phyloP scores from a whole-genome alignment of 768 basidiomycete genomes.

The Lentinula raphanica region DNA sequence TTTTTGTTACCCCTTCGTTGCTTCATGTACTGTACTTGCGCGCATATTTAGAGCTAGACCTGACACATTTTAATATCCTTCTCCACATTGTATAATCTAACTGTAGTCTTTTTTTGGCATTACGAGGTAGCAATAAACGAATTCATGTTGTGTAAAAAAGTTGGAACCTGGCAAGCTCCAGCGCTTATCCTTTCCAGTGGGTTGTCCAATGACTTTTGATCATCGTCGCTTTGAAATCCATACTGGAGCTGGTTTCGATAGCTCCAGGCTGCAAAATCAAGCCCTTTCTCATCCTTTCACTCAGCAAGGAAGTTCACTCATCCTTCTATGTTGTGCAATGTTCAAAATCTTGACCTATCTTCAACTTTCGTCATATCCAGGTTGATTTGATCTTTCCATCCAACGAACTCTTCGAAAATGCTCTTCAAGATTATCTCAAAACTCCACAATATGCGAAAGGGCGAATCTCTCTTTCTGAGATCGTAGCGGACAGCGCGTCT shows the following conservation, averaged over 20 bases:
- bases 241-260: constrained; percentile 6
- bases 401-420: constrained; percentile 28
- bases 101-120: constrained; percentile 10
- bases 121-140: constrained; percentile 2
- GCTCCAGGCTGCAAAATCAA: constrained; percentile 26
- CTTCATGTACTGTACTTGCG: not conserved
- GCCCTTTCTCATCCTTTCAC: constrained; percentile 45
- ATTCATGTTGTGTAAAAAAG: too few relatives aligned
- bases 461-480: constrained; percentile 35
- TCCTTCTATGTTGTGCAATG: too few relatives aligned
- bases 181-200: not conserved
- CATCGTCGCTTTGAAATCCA: constrained; percentile 17
- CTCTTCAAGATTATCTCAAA: constrained; percentile 32
- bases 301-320: constrained; percentile 37
- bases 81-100: constrained; percentile 4
- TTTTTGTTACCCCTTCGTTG: not conserved
- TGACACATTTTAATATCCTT: not conserved
- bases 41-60: not conserved
- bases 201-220: constrained; percentile 11
- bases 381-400: constrained; percentile 60
- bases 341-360: too few relatives aligned
- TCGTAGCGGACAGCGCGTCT: constrained; percentile 33
- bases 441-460: constrained; percentile 39
- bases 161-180: not conserved
- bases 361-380: too few relatives aligned